These are phyloP conservation scores for Colletotrichum tamarilloi DNA, from an alignment of 2,329 filamentous ascomycete genomes.

Conservation along the genomic window DNA sequence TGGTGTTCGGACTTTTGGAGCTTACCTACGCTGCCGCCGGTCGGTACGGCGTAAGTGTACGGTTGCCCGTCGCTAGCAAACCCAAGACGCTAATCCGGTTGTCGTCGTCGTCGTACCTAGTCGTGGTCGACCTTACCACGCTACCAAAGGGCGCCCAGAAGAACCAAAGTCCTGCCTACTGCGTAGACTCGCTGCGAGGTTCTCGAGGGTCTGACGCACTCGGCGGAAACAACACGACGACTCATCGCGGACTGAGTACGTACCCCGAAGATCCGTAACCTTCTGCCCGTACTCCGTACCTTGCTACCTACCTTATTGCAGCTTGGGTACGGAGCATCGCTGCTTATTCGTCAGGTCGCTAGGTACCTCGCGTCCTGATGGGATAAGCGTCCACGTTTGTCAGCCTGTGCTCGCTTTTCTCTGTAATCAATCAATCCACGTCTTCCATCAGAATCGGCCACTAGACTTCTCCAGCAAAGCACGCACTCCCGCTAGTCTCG, in stretches of 20 bases:
- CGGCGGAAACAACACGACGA: conserved; percentile 3
- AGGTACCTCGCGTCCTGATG: not conserved
- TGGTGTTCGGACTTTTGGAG: conserved; percentile 34
- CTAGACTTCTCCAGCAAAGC: conserved; percentile 9
- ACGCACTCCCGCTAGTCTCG: not conserved
- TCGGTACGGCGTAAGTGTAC: not conserved
- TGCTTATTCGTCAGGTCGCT: not conserved
- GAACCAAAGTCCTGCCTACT: not conserved
- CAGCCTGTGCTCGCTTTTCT: conserved; percentile 23
- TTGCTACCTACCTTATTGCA: no score
- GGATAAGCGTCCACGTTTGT: conserved; percentile 28
- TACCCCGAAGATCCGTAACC: conserved; percentile 1
- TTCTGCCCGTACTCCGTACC: not conserved
- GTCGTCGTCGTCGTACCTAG: not conserved
- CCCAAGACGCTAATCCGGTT: not conserved
- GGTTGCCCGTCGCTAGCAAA: not conserved
- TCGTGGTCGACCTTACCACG: no score
- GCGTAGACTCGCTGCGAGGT: not conserved
- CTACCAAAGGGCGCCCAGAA: not conserved
- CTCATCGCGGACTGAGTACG: conserved; percentile 6
- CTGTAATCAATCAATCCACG: conserved; percentile 13
- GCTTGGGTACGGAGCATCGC: no score
- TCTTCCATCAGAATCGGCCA: conserved; percentile 17
- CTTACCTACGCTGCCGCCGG: conserved; percentile 22
- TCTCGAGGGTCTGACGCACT: conserved; percentile 27